Percentiles rank a stretch among this genome's conserved stretches.
These are phyloP conservation scores for Sporothrix protearum DNA, from an alignment of 2,329 filamentous ascomycete species.

Conservation along the genomic window DNA sequence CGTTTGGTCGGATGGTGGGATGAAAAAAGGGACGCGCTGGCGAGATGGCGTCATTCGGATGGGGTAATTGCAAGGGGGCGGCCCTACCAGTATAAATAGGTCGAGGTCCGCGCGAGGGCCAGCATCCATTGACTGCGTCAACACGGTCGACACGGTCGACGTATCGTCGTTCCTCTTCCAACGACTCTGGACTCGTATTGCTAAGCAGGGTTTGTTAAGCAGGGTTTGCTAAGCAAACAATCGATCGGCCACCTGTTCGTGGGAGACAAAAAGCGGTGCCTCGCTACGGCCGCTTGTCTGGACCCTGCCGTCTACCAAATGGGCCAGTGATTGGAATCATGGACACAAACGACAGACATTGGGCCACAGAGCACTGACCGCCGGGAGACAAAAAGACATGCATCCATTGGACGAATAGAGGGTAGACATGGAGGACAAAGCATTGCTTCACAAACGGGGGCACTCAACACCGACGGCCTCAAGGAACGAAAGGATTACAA, in stretches of 20 bases:
- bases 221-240: neutral
- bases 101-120: too few relatives aligned
- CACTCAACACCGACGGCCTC: neutral
- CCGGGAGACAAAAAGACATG: too few relatives aligned
- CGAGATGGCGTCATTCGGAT: conserved; percentile 4
- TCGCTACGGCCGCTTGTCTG: neutral
- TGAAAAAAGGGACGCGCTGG: neutral
- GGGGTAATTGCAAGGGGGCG: neutral
- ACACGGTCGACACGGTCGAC: too few relatives aligned
- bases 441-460: neutral
- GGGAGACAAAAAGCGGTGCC: neutral
- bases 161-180: too few relatives aligned
- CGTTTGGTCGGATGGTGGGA: neutral
- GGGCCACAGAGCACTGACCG: too few relatives aligned
- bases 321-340: too few relatives aligned
- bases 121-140: too few relatives aligned
- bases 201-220: neutral
- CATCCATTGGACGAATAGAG: too few relatives aligned
- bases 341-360: too few relatives aligned
- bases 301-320: neutral
- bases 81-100: neutral
- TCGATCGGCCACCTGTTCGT: neutral
- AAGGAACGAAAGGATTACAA: neutral
- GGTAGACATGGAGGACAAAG: too few relatives aligned
- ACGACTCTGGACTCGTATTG: neutral